A percentile compares a stretch with the other conserved stretches of the same genome.
These are phyloP conservation scores for Teratosphaeria gauchensis DNA, from an alignment of 2,329 filamentous ascomycete species.

Conservation along the genomic window DNA sequence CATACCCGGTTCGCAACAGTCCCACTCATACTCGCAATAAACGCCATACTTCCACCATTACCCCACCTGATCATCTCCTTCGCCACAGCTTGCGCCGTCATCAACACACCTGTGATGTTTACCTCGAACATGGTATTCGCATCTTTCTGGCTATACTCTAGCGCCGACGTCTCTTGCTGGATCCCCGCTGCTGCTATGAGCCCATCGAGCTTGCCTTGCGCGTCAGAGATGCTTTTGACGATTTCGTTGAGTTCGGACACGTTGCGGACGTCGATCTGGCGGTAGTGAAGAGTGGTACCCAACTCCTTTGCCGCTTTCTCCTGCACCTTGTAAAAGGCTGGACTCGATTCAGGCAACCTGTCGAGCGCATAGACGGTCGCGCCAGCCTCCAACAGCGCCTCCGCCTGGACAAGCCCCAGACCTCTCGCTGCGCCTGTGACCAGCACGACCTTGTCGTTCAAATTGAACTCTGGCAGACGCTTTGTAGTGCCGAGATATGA, in stretches of 20 bases:
- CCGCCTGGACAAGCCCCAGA: conserved; percentile 62
- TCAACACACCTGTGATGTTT: conserved; percentile 50
- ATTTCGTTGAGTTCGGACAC: conserved; percentile 56
- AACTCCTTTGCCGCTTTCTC: conserved; percentile 54
- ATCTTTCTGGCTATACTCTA: conserved; percentile 62
- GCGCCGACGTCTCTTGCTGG: conserved; percentile 72
- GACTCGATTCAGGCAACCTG: conserved; percentile 47
- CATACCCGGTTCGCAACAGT: conserved; percentile 54
- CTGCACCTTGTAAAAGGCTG: conserved; percentile 57
- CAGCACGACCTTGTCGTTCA: conserved; percentile 56
- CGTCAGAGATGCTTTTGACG: conserved; percentile 57
- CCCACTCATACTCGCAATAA: conserved; percentile 56
- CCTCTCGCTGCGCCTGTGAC: conserved; percentile 65
- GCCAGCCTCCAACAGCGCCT: conserved; percentile 65
- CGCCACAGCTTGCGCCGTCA: conserved; percentile 54
- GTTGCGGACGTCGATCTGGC: conserved; percentile 71
- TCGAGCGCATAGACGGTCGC: conserved; percentile 63
- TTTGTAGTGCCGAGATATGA: conserved; percentile 28
- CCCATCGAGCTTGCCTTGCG: conserved; percentile 67
- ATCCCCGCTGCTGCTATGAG: conserved; percentile 66
- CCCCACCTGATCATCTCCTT: conserved; percentile 54
- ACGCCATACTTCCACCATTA: conserved; percentile 50
- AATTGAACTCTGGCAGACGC: conserved; percentile 62
- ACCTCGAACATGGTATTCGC: conserved; percentile 54
- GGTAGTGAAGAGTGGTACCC: conserved; percentile 61